These are phyloP conservation scores for Penicillium simplicissimum DNA, from an alignment of 495 filamentous ascomycete species.

Conservation along the genomic window DNA sequence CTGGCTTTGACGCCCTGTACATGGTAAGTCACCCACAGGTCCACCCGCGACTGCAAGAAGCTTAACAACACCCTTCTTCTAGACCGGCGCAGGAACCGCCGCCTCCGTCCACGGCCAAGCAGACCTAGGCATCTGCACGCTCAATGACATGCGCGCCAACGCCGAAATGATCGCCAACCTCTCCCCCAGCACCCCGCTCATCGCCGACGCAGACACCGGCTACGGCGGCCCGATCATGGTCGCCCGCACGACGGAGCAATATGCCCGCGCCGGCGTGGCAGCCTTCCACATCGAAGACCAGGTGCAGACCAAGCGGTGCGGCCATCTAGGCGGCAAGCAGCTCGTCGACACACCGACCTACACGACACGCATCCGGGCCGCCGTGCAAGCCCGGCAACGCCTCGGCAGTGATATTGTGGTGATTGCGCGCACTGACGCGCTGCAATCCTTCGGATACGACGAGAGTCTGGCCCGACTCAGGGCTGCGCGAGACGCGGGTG, in stretches of 20 bases:
- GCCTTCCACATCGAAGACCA: conserved; percentile 76
- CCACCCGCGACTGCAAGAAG: background rate
- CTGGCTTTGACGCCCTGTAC: conserved; percentile 65
- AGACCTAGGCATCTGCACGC: conserved; percentile 62
- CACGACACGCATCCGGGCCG: conserved; percentile 58
- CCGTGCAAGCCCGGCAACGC: conserved; percentile 50
- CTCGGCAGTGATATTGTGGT: conserved; percentile 62
- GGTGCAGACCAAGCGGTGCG: conserved; percentile 66
- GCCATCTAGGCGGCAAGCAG: conserved; percentile 63
- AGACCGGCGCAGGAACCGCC: conserved; percentile 68
- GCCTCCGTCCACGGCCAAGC: conserved; percentile 67
- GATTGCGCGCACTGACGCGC: conserved; percentile 68
- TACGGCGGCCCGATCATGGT: conserved; percentile 68
- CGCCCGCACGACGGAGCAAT: conserved; percentile 60
- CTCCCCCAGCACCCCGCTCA: conserved; percentile 52
- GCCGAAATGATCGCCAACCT: conserved; percentile 48
- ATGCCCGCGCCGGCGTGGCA: conserved; percentile 65
- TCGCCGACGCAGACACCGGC: conserved; percentile 71
- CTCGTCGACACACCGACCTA: conserved; percentile 57
- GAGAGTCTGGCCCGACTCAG: conserved; percentile 57
- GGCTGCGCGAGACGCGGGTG: conserved; percentile 57
- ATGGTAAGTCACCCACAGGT: conserved; percentile 44
- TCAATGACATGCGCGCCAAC: conserved; percentile 48
- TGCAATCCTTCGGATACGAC: conserved; percentile 62
- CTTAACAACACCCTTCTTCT: conserved; percentile 11